A percentile compares a stretch with the other conserved stretches of the same genome.
Evolutionary conservation across 352 stramenopile species (phyloP).

Genomic region (Phytophthora podocarpi): DNA sequence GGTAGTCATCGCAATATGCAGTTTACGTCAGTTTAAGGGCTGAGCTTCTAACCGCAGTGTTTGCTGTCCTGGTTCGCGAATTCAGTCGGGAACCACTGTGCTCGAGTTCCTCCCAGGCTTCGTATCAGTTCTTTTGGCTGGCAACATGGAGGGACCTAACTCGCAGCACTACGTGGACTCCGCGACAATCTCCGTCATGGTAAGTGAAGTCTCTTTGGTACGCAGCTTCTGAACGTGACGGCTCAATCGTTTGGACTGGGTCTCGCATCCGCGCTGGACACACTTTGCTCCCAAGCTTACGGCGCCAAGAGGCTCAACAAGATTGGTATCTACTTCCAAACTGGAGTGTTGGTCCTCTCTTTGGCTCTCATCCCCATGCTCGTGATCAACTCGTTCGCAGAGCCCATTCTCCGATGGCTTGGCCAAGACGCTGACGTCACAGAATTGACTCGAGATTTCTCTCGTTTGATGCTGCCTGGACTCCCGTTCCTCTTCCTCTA

Average conservation of each 20-base stretch:
- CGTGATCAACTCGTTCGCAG: constrained; percentile 56
- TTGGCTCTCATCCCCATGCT: constrained; percentile 50
- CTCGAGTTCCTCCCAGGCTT: constrained; percentile 47
- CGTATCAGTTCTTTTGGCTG: constrained; percentile 53
- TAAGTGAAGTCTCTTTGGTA: constrained; percentile 7
- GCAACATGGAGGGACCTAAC: constrained; percentile 56
- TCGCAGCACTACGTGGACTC: constrained; percentile 65
- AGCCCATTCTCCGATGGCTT: constrained; percentile 42
- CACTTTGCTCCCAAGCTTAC: constrained; percentile 66
- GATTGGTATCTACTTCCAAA: constrained; percentile 82
- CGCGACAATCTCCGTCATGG: constrained; percentile 53
- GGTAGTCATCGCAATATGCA: background rate
- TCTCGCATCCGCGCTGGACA: constrained; percentile 72
- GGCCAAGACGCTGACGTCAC: constrained; percentile 52
- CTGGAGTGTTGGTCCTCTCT: constrained; percentile 52
- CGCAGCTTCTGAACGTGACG: constrained; percentile 64
- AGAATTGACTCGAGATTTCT: constrained; percentile 54
- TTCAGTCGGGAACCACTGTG: constrained; percentile 15
- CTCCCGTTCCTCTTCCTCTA: constrained; percentile 77
- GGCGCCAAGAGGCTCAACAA: constrained; percentile 56
- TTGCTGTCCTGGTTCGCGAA: too few species aligned
- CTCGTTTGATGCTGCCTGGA: constrained; percentile 57
- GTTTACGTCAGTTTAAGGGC: too few species aligned
- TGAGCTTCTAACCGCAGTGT: too few species aligned
- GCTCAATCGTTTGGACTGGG: constrained; percentile 61